Evolutionary conservation across 768 basidiomycete species (phyloP), one percentile per base, ranked within the genome.

Genomic region (Termitomyces eurrhizus): DNA sequence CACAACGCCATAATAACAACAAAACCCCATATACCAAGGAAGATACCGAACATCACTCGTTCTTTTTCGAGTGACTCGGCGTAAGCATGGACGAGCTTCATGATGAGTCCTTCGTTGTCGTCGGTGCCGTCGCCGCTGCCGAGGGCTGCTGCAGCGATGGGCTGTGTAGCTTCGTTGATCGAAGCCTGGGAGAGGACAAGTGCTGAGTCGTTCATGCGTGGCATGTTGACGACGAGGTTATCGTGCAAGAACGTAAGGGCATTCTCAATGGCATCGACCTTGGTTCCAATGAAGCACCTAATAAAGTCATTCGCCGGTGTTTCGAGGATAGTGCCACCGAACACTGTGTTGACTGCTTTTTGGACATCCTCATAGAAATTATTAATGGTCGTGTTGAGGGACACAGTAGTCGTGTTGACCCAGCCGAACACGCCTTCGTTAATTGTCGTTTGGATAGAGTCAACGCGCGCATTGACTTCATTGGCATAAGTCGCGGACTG

Each of bases 361-460:
- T 96, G 91, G 36, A 99, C 75, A 53, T 93, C 94, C 58, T 78
- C 78, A 75, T 98, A 98, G 73, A 99, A 96, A 50, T 79, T 80
- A 70, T 84, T 88, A 67, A 99, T 77, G 3, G 96, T 97, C 66
- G 78, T 76, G 72, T 99, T 99, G 56, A 99, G 81, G 7, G 88
- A 86, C 4, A 85, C 86, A 1, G 94, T 96, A 8, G 96, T 96
- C 18, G 79, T 82, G 67, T 98, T 94, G 52, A 98, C 88, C 95
- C 95, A 98, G 11, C 95, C 94, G 63, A 98, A 96, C 50, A 98
- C 74, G 29, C 90, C 90, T 44, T 92, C 77, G 70, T 98, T 93
- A 73, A 98, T 84, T 7, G 85, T 83, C 42, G 77, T 78, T 75
- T 98, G 92, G 52, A 93, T 79, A 37, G 66, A 66, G 52, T 84